Evolutionary conservation across 805 yeast genomes (phyloP).

Genomic region (Yamadazyma takamatsuzukensis): DNA sequence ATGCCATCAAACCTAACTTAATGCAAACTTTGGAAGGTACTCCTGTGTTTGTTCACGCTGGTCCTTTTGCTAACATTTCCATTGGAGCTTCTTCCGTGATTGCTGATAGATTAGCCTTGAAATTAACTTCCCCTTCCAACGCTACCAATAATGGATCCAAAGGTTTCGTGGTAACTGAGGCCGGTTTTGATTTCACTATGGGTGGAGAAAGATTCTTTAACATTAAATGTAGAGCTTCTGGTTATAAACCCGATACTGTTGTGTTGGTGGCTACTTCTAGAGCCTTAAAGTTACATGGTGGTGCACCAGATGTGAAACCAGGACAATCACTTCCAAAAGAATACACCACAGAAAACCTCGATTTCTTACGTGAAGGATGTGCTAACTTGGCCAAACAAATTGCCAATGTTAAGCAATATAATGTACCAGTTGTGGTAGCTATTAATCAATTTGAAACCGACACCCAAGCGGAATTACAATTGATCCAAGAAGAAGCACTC

Average conservation of each 20-base stretch:
- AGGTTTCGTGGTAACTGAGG: constrained; percentile 95
- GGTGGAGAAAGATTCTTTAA: constrained; percentile 97
- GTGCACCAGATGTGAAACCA: constrained; percentile 95
- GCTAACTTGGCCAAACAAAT: constrained; percentile 90
- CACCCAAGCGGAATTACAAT: constrained; percentile 72
- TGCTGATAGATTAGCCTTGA: constrained; percentile 90
- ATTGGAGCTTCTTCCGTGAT: constrained; percentile 94
- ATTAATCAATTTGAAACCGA: constrained; percentile 86
- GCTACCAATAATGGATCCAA: constrained; percentile 42
- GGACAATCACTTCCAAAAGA: constrained; percentile 83
- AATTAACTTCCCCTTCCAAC: constrained; percentile 60
- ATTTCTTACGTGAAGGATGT: constrained; percentile 72
- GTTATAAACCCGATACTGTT: constrained; percentile 82
- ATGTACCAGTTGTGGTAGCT: constrained; percentile 92
- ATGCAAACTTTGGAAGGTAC: constrained; percentile 98
- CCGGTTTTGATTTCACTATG: constrained; percentile 98
- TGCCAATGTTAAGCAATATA: constrained; percentile 75
- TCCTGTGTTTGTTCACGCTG: constrained; percentile 96
- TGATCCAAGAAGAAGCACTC: constrained; percentile 74
- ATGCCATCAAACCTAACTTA: constrained; percentile 91
- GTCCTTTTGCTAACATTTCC: constrained; percentile 96
- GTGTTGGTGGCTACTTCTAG: constrained; percentile 94
- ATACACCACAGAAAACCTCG: constrained; percentile 78
- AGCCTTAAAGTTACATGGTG: constrained; percentile 96
- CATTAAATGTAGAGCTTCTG: constrained; percentile 92